Evolutionary conservation across 805 yeast genomes (phyloP).

Genomic region (Candida koratica): DNA sequence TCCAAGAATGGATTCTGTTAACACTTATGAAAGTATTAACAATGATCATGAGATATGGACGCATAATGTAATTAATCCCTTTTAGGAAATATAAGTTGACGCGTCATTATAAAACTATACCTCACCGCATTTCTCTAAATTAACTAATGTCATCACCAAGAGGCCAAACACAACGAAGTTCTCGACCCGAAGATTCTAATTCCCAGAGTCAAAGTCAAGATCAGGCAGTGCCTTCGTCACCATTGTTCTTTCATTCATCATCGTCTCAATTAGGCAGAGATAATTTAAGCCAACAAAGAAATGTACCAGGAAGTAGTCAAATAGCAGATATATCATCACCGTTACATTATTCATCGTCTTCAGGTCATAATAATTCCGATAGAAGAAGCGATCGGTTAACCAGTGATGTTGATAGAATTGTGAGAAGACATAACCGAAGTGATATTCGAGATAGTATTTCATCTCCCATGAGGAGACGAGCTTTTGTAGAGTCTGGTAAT

Average conservation of each 20-base stretch:
- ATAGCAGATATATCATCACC: conserved; percentile 45
- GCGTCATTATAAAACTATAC: conserved; percentile 16
- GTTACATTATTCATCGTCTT: conserved; percentile 44
- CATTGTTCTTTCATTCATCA: conserved; percentile 50
- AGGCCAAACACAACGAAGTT: conserved; percentile 16
- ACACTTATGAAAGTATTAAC: no score
- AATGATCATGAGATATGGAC: no score
- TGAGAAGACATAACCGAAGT: conserved; percentile 61
- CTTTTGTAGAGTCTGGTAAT: conserved; percentile 43
- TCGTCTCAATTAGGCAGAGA: conserved; percentile 39
- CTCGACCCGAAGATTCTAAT: conserved; percentile 26
- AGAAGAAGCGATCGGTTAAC: conserved; percentile 44
- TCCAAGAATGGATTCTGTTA: no score
- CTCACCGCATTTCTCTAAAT: neutral
- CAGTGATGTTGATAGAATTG: conserved; percentile 41
- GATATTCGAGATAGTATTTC: conserved; percentile 72
- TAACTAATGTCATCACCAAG: conserved; percentile 35
- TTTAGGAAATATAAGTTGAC: conserved; percentile 27
- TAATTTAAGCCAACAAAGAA: conserved; percentile 5
- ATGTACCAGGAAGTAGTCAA: conserved; percentile 17
- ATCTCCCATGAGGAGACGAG: conserved; percentile 64
- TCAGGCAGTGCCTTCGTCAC: conserved; percentile 51
- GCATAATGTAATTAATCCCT: conserved; percentile 25
- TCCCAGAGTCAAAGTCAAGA: conserved; percentile 35
- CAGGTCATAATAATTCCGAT: conserved; percentile 38